Base-by-base conservation (phyloP, 768 basidiomycete genomes). In the Lactifluus subvellereus region DNA sequence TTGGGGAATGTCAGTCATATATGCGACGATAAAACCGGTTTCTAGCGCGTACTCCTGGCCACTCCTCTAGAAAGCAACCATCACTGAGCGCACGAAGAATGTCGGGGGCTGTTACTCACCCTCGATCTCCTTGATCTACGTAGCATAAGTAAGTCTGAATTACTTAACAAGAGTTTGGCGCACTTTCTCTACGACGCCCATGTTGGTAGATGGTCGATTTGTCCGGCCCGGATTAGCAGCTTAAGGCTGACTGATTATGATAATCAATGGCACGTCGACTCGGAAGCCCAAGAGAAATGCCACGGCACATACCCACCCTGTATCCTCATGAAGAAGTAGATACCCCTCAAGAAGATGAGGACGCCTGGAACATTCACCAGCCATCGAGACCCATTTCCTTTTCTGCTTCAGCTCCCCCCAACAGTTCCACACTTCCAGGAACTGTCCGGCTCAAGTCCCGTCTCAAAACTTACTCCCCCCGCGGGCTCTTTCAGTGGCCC, bases 111-210 rank as follows among this genome's bases (percentile, higher is more conserved):
- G 38, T 18, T 45, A 67, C 89, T 76, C 73, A 92, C 92, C 91
- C 83, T 98, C 92, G 66, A 96, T 96, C 74, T 91, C 93, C 74
- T 94, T 95, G 69, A 97, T 96, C 93, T 95, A 59, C 1, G 16
- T 35, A 38, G 14, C 22, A 38, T 42, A 52, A n/a, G 37, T 61
- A 42, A 30, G 16, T 27, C 7, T n/a, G 9, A 43, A 42, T 38
- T 27, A 32, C 14, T 37, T 14, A 40, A 0, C 10, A 33, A n/a
- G 20, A 37, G 18, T 8, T 6, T 27, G n/a, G 50, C 67, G 30
- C 27, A 79, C 92, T 86, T 98, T 98, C 77, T 98, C 95, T 69
- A 94, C 81, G 71, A 97, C 84, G 70, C 94, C 95, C 95, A 98
- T 97, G 71, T 67, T 84, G 71, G 9, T 43, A 3, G 13, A n/a